Conservation (phyloP, 1,139 yeast species). For the Suhomyces maxii region DNA sequence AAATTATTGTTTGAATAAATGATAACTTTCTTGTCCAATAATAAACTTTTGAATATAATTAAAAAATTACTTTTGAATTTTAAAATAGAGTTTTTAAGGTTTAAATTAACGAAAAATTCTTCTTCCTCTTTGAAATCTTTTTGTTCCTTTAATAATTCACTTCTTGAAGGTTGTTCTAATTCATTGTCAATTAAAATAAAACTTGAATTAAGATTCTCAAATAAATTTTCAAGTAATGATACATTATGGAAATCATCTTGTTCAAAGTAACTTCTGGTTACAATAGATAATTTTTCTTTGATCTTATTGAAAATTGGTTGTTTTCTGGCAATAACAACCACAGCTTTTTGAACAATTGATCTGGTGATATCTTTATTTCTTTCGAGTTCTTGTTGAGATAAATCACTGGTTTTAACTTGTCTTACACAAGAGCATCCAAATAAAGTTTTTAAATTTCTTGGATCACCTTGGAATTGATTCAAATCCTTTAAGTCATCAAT, state of each 20-base stretch:
- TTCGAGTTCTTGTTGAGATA: constrained; percentile 46
- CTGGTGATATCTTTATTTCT: constrained; percentile 73
- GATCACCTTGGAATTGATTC: constrained; percentile 44
- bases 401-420: constrained; percentile 67
- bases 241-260: constrained; percentile 78
- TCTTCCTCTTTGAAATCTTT: constrained; percentile 31
- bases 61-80: constrained; percentile 63
- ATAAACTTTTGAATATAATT: constrained; percentile 69
- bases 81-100: constrained; percentile 63
- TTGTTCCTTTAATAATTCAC: constrained; percentile 9
- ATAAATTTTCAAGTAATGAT: constrained; percentile 65
- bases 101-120: constrained; percentile 69
- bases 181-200: constrained; percentile 28
- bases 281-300: constrained; percentile 85
- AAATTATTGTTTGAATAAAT: constrained; percentile 77
- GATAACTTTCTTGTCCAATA: constrained; percentile 69
- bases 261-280: constrained; percentile 80
- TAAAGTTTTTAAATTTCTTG: constrained; percentile 62
- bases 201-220: constrained; percentile 61
- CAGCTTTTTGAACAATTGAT: constrained; percentile 87
- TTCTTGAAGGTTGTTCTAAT: constrained; percentile 11
- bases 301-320: constrained; percentile 88
- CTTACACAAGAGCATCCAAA: constrained; percentile 95
- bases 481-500: constrained; percentile 47
- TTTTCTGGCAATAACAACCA: constrained; percentile 75